Percentiles rank a stretch among this genome's conserved stretches.
phyloP scores from a whole-genome alignment of 305 asterid species.

The Fraxinus velutina region DNA sequence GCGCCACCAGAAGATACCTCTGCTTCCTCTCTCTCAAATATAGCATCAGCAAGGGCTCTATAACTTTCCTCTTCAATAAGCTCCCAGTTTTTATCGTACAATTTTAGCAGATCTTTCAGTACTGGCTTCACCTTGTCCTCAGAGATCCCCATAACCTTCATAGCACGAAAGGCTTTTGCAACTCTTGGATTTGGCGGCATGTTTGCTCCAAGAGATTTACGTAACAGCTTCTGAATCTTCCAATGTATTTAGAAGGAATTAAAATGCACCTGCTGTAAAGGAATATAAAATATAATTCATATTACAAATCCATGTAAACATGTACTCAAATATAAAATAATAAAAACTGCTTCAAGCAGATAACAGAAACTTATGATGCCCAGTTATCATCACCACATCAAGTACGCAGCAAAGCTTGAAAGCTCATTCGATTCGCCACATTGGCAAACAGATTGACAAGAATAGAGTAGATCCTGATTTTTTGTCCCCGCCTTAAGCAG shows the following conservation, averaged over 20 bases:
- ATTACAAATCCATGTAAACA: not conserved
- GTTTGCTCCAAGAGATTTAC: conserved; percentile 30
- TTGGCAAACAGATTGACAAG: not conserved
- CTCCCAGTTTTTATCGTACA: conserved; percentile 73
- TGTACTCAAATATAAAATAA: not conserved
- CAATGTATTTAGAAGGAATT: conserved; percentile 16
- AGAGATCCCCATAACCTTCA: conserved; percentile 57
- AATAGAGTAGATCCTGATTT: not conserved
- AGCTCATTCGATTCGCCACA: not conserved
- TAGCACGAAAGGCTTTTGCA: conserved; percentile 60
- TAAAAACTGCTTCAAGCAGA: not conserved
- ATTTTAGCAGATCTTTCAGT: conserved; percentile 52
- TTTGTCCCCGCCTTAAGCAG: not conserved
- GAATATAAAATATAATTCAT: not conserved
- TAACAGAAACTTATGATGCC: not conserved
- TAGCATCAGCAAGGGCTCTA: conserved; percentile 70
- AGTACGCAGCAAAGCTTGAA: not conserved
- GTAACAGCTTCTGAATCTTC: conserved; percentile 19
- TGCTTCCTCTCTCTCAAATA: conserved; percentile 62
- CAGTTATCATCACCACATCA: not conserved
- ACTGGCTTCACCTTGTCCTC: conserved; percentile 61
- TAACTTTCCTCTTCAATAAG: conserved; percentile 73
- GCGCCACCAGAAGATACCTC: conserved; percentile 36
- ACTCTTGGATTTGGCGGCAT: conserved; percentile 48
- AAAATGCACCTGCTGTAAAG: not conserved